Evolutionary conservation across 1,284 basidiomycete species (phyloP), one percentile per base, ranked within the genome.

Genomic region (Cryptococcus sp.): DNA sequence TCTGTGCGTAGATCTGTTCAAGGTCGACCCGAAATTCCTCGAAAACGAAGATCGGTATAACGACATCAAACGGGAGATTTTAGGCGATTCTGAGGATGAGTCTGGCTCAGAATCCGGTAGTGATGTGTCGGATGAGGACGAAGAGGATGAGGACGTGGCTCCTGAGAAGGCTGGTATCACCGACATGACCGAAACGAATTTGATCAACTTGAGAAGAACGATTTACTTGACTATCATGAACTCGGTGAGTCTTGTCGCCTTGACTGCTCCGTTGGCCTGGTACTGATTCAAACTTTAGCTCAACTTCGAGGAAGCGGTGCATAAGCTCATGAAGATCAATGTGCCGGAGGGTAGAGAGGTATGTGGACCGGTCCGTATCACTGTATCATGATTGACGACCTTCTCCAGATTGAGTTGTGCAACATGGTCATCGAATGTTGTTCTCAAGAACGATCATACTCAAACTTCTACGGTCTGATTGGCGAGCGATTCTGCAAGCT

Each of bases 351-450:
- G 94, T 0, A 86, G 95, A 75, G 95, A 98, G 86, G 91, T 93
- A 72, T 54, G 82, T 74, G 10, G 13, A 10, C n/a, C 0, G 26
- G 37, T 11, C 5, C 7, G 13, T 1, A n/a, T 13, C 5, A 26
- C 20, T 16, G 20, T 25, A n/a, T 26, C 0, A 26, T 5, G 15
- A 45, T 15, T 44, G n/a, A 34, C 58, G 22, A 43, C 59, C 65
- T 57, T 62, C 51, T 19, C 16, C 67, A 94, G 89, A 90, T 93
- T 68, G 95, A 98, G 78, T 80, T 99, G 52, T 87, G 91, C 79
- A 98, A 99, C 82, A 99, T 99, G 95, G 85, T 99, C 59, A 89
- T 99, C 77, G 95, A 99, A 74, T 99, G 95, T 87, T 99, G 95
- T 76, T 99, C 95, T 3, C 95, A 99, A 81, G 95, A 99, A 76